These are phyloP conservation scores for Penicillium sp. DNA, from an alignment of 2,329 filamentous ascomycete species.

Conservation along the genomic window DNA sequence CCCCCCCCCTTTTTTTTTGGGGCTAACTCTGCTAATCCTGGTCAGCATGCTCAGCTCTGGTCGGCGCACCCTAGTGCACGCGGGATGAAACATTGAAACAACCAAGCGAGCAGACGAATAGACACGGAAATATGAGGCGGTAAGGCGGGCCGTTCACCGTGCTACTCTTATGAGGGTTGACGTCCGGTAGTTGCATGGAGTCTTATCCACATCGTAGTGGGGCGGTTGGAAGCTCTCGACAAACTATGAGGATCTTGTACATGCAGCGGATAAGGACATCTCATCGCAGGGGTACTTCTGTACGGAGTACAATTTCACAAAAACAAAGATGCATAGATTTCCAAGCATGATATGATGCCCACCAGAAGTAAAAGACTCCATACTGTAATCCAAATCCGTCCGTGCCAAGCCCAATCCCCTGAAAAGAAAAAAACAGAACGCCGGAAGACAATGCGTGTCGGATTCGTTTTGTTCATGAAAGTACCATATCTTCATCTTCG, in stretches of 20 bases:
- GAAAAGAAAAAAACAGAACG: constrained; percentile 17
- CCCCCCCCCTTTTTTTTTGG: not conserved
- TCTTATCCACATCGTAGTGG: not conserved
- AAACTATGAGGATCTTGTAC: not conserved
- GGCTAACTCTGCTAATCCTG: not conserved
- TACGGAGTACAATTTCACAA: not conserved
- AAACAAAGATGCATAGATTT: not conserved
- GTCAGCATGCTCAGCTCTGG: not conserved
- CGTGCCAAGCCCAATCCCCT: constrained; percentile 15
- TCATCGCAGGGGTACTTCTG: constrained; percentile 3
- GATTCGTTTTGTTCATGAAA: constrained; percentile 37
- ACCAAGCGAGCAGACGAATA: not conserved
- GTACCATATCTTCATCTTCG: constrained; percentile 55
- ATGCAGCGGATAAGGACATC: not conserved
- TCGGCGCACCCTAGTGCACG: not conserved
- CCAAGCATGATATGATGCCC: constrained; percentile 1
- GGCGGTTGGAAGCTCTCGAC: constrained; percentile 1
- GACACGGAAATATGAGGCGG: constrained; percentile 5
- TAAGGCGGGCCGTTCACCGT: constrained; percentile 23
- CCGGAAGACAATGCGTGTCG: constrained; percentile 24
- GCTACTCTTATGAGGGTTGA: not conserved
- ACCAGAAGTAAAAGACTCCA: not conserved
- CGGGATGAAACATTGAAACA: not conserved
- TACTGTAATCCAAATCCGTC: not conserved
- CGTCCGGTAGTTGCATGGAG: not conserved